Conservation (phyloP, 768 basidiomycete genomes). For the Tulasnella sp. region DNA sequence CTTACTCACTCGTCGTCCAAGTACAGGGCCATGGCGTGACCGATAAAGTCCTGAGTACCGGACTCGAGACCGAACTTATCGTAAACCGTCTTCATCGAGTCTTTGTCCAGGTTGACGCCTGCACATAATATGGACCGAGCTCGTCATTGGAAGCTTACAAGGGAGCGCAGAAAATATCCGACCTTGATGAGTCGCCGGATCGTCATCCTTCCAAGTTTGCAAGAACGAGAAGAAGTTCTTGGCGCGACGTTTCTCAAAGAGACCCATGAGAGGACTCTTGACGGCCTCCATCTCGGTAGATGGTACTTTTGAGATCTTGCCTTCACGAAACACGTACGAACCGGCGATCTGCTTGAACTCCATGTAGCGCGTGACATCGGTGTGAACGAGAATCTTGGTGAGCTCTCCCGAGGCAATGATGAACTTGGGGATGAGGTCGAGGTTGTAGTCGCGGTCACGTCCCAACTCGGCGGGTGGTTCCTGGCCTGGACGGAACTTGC, state of each 20-base stretch:
- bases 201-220: constrained; percentile 91
- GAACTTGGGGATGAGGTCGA: constrained; percentile 98
- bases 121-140: not conserved
- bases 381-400: constrained; percentile 96
- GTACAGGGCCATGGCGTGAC: constrained; percentile 98
- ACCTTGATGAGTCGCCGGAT: constrained; percentile 97
- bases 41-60: constrained; percentile 98
- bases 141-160: not conserved
- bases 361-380: constrained; percentile 96
- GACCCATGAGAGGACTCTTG: constrained; percentile 89
- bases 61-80: constrained; percentile 95
- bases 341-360: constrained; percentile 99
- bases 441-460: constrained; percentile 94
- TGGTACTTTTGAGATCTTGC: constrained; percentile 95
- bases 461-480: constrained; percentile 78
- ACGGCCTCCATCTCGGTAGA: constrained; percentile 97
- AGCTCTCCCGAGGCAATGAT: constrained; percentile 98
- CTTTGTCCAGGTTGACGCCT: constrained; percentile 86
- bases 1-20: constrained; percentile 92
- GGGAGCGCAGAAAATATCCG: constrained; percentile 27
- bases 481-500: constrained; percentile 83
- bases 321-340: constrained; percentile 95
- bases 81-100: constrained; percentile 92
- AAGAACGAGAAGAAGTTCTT: constrained; percentile 99
- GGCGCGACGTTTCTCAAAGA: constrained; percentile 96